Percentiles rank a stretch among this genome's conserved stretches.
phyloP scores from a whole-genome alignment of 2,329 filamentous ascomycete genomes.

The Leptographium galeiforme region DNA sequence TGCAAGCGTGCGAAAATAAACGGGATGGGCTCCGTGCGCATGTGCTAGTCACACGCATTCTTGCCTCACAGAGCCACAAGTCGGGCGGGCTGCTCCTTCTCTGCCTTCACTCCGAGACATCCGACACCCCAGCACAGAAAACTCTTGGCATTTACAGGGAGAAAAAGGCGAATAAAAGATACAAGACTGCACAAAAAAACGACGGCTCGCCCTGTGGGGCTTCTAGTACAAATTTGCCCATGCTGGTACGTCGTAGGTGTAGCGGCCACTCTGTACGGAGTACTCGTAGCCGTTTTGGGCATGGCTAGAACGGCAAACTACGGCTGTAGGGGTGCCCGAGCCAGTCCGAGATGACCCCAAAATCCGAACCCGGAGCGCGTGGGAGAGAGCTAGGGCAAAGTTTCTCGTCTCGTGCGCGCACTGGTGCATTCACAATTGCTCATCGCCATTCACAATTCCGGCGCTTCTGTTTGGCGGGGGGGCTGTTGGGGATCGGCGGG shows the following conservation, averaged over 20 bases:
- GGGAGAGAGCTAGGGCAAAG: too few relatives aligned
- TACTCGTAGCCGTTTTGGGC: neutral
- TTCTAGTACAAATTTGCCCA: neutral
- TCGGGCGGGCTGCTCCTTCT: neutral
- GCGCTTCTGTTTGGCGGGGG: too few relatives aligned
- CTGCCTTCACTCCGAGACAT: neutral
- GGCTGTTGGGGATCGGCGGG: too few relatives aligned
- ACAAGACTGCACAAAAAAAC: too few relatives aligned
- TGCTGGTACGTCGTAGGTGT: too few relatives aligned
- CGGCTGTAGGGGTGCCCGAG: neutral
- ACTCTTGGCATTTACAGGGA: neutral
- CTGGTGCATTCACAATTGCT: too few relatives aligned
- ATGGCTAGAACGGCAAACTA: neutral
- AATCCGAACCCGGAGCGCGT: neutral
- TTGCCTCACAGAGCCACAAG: neutral
- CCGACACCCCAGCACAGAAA: neutral
- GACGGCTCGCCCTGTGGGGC: neutral
- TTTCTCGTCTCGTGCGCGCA: too few relatives aligned
- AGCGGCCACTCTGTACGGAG: too few relatives aligned
- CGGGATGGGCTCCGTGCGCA: neutral
- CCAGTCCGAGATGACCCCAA: neutral
- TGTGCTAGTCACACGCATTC: too few relatives aligned
- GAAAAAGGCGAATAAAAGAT: too few relatives aligned
- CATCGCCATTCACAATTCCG: too few relatives aligned
- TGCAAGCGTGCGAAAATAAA: neutral